Evolutionary conservation across 2,329 filamentous ascomycete genomes (phyloP).

Genomic region (Diaporthe sp.): DNA sequence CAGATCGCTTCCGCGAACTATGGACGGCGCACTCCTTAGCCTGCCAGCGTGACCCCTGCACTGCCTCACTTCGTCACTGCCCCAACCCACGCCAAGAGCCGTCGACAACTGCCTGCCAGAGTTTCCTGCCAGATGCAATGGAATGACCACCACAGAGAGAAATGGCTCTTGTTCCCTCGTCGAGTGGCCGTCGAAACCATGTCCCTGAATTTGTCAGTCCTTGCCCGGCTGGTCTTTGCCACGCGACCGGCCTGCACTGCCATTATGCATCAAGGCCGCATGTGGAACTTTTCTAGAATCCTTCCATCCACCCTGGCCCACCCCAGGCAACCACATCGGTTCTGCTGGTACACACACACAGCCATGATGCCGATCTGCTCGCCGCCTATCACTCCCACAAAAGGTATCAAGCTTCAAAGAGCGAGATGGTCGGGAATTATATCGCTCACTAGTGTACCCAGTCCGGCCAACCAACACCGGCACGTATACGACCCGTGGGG

Average conservation of each 20-base stretch:
- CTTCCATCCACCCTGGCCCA: conserved; percentile 22
- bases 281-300: conserved; percentile 36
- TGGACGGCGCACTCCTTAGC: neutral
- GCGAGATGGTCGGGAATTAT: neutral
- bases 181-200: neutral
- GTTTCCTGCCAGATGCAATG: neutral
- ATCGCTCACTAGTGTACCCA: neutral
- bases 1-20: neutral
- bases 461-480: neutral
- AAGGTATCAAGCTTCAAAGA: conserved; percentile 3
- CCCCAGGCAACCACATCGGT: conserved; percentile 6
- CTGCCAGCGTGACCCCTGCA: conserved; percentile 38
- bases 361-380: conserved; percentile 7
- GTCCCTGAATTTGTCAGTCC: neutral
- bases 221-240: conserved; percentile 5
- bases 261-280: conserved; percentile 5
- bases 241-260: conserved; percentile 21
- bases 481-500: neutral
- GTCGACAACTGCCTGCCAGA: neutral
- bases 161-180: neutral
- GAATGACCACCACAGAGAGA: neutral
- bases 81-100: conserved; percentile 32
- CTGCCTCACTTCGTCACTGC: conserved; percentile 37
- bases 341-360: conserved; percentile 2
- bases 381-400: neutral